Evolutionary conservation across 176 grass and related monocot genomes (phyloP).

Genomic region (Poa annua): DNA sequence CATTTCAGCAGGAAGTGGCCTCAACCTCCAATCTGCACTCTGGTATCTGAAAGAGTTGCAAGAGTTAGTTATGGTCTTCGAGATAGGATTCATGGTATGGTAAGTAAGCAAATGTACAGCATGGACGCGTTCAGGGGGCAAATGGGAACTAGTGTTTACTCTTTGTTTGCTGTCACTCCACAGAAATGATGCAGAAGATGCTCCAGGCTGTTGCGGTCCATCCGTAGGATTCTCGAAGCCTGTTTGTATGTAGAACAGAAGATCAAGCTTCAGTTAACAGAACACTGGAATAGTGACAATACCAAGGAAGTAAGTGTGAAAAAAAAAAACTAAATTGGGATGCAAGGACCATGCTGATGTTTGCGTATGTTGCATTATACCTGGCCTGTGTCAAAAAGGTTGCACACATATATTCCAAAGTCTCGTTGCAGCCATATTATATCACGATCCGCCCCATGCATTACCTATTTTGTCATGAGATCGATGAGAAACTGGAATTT

Average conservation of each 20-base stretch:
- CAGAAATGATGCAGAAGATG: constrained; percentile 92
- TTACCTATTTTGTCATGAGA: constrained; percentile 60
- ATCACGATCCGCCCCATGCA: constrained; percentile 96
- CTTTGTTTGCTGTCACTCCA: constrained; percentile 90
- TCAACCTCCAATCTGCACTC: constrained; percentile 95
- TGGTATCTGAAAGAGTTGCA: constrained; percentile 85
- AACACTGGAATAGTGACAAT: constrained; percentile 31
- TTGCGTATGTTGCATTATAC: constrained; percentile 47
- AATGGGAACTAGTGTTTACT: constrained; percentile 52
- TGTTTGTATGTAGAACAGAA: constrained; percentile 47
- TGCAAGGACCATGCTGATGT: constrained; percentile 16
- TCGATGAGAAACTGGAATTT: constrained; percentile 38
- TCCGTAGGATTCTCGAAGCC: constrained; percentile 85
- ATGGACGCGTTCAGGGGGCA: constrained; percentile 1
- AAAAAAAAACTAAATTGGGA: constrained; percentile 32
- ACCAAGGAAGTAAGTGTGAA: constrained; percentile 24
- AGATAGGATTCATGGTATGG: constrained; percentile 35
- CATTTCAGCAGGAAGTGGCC: constrained; percentile 90
- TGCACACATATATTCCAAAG: constrained; percentile 91
- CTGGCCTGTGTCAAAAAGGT: constrained; percentile 97
- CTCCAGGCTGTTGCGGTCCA: constrained; percentile 92
- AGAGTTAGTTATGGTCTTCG: constrained; percentile 12
- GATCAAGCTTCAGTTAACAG: constrained; percentile 34
- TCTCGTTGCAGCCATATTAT: constrained; percentile 95
- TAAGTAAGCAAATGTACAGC: constrained; percentile 7